Conservation (phyloP, 2,329 filamentous ascomycete species). For the Aureobasidium sp. region DNA sequence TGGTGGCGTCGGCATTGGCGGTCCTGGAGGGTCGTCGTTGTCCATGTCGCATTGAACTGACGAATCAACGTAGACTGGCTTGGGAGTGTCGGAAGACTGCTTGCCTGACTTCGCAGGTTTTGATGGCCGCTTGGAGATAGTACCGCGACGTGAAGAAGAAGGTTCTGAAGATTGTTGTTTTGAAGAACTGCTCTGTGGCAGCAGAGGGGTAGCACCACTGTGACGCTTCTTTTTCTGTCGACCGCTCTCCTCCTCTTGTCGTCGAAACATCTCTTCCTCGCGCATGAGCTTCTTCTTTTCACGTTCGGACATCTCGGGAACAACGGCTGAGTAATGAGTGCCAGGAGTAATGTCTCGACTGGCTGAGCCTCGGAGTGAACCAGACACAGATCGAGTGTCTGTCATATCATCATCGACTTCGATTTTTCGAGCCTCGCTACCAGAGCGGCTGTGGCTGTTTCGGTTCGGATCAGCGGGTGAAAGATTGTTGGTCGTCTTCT, state of each 20-base stretch:
- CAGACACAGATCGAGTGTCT: conserved; percentile 49
- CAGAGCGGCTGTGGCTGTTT: conserved; percentile 49
- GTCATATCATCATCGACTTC: conserved; percentile 43
- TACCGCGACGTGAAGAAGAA: conserved; percentile 1
- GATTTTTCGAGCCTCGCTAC: conserved; percentile 45
- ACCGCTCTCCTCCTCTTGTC: conserved; percentile 48
- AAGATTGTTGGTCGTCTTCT: conserved; percentile 37
- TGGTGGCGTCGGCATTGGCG: conserved; percentile 14
- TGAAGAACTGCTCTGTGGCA: conserved; percentile 21
- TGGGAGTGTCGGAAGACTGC: conserved; percentile 13
- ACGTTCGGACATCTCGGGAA: conserved; percentile 49
- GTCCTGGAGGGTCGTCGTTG: conserved; percentile 20
- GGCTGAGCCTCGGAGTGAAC: conserved; percentile 42
- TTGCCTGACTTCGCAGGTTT: background rate
- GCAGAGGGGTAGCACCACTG: conserved; percentile 44
- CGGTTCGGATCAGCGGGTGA: conserved; percentile 47
- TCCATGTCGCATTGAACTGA: conserved; percentile 27
- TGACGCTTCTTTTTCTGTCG: conserved; percentile 44
- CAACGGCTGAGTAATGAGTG: conserved; percentile 39
- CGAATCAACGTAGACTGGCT: conserved; percentile 23
- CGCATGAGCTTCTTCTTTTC: conserved; percentile 56
- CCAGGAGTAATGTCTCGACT: conserved; percentile 56
- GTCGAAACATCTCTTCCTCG: conserved; percentile 53
- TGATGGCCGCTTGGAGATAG: background rate
- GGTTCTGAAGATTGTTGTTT: conserved; percentile 16